Percentiles rank a stretch among this genome's conserved stretches.
Conservation (phyloP, 495 filamentous ascomycete species). For the Cladorrhinum samala region DNA sequence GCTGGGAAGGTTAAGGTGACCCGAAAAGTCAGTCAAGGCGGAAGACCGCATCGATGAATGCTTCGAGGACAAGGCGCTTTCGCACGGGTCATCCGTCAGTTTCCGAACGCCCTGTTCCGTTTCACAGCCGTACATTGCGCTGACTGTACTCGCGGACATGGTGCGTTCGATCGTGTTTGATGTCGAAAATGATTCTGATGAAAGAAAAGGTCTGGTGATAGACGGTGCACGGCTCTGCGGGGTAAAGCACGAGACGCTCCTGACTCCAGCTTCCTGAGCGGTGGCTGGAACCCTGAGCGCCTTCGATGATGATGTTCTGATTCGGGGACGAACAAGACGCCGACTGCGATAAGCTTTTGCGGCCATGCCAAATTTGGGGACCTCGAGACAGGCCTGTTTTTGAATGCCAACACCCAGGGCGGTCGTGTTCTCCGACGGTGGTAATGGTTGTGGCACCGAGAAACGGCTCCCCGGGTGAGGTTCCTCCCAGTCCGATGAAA, state of each 20-base stretch:
- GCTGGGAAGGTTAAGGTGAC: conserved; percentile 2
- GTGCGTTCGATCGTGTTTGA: not conserved
- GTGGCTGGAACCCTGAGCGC: conserved; percentile 34
- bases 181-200: not conserved
- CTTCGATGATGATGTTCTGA: conserved; percentile 25
- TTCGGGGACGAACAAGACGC: conserved; percentile 24
- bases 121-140: conserved; percentile 1
- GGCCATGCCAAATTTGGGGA: conserved; percentile 45
- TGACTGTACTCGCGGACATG: not conserved
- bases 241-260: conserved; percentile 11
- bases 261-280: conserved; percentile 22
- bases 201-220: conserved; percentile 13
- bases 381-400: conserved; percentile 27
- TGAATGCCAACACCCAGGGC: conserved; percentile 21
- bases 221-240: conserved; percentile 14
- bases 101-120: not conserved
- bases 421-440: conserved; percentile 25
- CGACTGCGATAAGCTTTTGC: conserved; percentile 40
- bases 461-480: conserved; percentile 41
- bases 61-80: not conserved
- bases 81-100: not conserved
- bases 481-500: conserved; percentile 35
- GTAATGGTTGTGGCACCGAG: conserved; percentile 27
- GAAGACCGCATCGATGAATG: conserved; percentile 2
- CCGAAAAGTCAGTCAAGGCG: conserved; percentile 12